Evolutionary conservation across 2,329 filamentous ascomycete species (phyloP), one percentile per base, ranked within the genome.

Genomic region (Exophiala calicioides): DNA sequence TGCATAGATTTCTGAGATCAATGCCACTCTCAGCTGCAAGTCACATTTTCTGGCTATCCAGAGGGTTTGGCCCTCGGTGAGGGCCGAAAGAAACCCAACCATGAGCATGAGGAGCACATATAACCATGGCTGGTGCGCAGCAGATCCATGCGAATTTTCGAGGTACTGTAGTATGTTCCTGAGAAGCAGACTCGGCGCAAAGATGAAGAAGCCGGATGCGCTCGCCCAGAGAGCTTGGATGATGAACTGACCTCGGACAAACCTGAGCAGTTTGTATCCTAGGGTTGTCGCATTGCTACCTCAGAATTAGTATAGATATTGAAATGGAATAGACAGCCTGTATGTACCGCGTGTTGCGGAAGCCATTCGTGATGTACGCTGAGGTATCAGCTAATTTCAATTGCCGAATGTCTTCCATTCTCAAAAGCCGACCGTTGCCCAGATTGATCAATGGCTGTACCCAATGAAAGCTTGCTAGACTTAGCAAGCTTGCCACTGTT

Each of bases 1-100:
- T 46, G 90, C 88, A 65, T 98, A 98, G 35, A 98, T 93, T 62
- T 98, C 93, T 44, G 93, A 93, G 57, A 98, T 89, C 53, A 98
- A 90, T 62, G 98, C 93, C 39, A 91, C 90, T 53, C 91, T 86
- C 32, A 97, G 77, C 52, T 89, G 85, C 59, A 98, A 91, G 68
- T 90, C 96, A 52, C 96, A 87, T 68, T 90, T 95, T 45, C 93
- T 85, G 12, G 93, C 93, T 49, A 95, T 86, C 87, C 88, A 98
- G 0, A 98, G 76, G 5, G 89, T 88, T 66, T 93, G 87, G 15
- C 86, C 88, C 66, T 93, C 89, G 23, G 84, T 84, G 16, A 95
- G 75, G 4, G 91, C 93, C 48, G 90, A 86, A 18, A 93, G 71
- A 31, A 87, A 77, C 49, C 93, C 90, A 5, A 90, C 85, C 30